Evolutionary conservation across 768 basidiomycete species (phyloP), one percentile per base, ranked within the genome.

Genomic region (Pulveroboletus frians): DNA sequence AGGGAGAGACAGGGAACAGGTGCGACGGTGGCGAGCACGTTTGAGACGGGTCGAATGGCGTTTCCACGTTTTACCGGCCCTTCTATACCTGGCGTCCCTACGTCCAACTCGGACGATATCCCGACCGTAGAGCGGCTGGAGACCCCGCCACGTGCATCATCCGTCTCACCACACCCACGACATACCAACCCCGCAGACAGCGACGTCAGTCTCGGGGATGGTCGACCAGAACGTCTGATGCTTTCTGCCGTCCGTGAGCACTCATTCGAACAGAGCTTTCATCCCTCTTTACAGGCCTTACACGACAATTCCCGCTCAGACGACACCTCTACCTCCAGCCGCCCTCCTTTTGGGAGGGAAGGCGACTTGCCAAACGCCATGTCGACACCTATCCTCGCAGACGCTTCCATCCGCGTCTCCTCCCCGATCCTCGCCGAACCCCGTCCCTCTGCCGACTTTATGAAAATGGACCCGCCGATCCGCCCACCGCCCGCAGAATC

Each of bases 391-490:
- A 59, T 63, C 47, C 64, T 65, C 9, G 53, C 54, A 3, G 54
- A 62, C 3, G 52, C 59, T 21, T 59, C 56, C 32, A 59, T 65
- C 21, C 56, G 56, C 7, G 39, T 62, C 9, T 62, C 62, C 9
- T 71, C 69, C n/a, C 75, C 74, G 0, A 52, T 73, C 27, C 63
- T 71, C 34, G 70, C 70, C 5, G 70, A 75, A 35, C 75, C 73
- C 4, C 67, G 65, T 15, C 73, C 66, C 11, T 73, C 69, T 4
- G 64, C 75, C 0, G 76, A 77, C 51, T 78, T 77, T 54, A 74
- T 69, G 23, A 76, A 76, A 52, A 77, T 79, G 76, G 67, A 70
- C 6, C 66, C 71, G 2, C 69, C 70, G 2, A 64, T 73, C n/a
- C 71, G 72, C 7, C 68, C 71, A 5, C 66, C 61, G 0, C 69